Conservation (phyloP, 2,329 filamentous ascomycete genomes). For the Geoglossum cookeanum region DNA sequence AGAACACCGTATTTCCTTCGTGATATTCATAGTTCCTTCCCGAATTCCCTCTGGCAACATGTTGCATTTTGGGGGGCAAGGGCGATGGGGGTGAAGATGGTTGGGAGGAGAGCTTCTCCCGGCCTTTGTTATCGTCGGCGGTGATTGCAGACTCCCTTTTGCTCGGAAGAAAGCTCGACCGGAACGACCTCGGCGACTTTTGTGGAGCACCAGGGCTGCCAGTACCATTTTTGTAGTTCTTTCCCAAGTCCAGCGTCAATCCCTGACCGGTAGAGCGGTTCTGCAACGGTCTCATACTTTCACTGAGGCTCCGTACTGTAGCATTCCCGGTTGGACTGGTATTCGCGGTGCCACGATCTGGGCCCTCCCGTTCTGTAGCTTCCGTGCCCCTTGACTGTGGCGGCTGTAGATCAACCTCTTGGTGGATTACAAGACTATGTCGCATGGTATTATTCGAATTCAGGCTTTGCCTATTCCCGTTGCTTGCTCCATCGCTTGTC, state of each 20-base stretch:
- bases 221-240: constrained; percentile 33
- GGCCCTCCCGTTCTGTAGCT: constrained; percentile 53
- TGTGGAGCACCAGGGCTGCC: constrained; percentile 38
- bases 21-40: constrained; percentile 84
- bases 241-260: constrained; percentile 40
- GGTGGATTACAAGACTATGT: constrained; percentile 9
- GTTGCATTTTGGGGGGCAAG: constrained; percentile 19
- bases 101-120: constrained; percentile 68
- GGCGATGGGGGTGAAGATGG: constrained; percentile 47
- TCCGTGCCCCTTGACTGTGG: constrained; percentile 65
- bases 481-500: constrained; percentile 17
- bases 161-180: constrained; percentile 49
- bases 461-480: constrained; percentile 24
- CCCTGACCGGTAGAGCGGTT: constrained; percentile 28
- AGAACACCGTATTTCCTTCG: constrained; percentile 82
- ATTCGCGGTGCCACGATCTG: constrained; percentile 52
- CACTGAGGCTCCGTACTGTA: constrained; percentile 45
- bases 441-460: constrained; percentile 1
- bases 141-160: constrained; percentile 26
- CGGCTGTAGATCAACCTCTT: constrained; percentile 34
- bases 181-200: constrained; percentile 58
- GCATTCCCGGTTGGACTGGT: constrained; percentile 47
- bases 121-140: constrained; percentile 24
- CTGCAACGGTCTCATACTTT: constrained; percentile 63
- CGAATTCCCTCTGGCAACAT: constrained; percentile 22